These are phyloP conservation scores for Globisporangium recalcitrans DNA, from an alignment of 352 stramenopile species.

Conservation along the genomic window DNA sequence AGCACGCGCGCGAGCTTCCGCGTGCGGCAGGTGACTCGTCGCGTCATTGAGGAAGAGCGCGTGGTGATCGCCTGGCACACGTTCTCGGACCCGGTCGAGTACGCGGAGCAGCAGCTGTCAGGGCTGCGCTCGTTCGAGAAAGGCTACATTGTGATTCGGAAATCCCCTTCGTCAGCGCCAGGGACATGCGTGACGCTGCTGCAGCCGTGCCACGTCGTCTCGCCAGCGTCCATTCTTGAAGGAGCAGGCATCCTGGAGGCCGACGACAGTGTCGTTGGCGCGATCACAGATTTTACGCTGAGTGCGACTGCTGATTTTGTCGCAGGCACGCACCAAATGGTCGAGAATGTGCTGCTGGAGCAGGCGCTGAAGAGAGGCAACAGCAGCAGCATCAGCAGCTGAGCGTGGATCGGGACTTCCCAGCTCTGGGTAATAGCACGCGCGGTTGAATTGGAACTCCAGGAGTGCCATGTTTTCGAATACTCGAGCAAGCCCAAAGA, in stretches of 20 bases:
- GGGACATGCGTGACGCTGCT: slow-evolving; percentile 9
- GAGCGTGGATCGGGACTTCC: background rate
- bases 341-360: slow-evolving; percentile 23
- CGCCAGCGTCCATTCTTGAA: slow-evolving; percentile 4
- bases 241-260: background rate
- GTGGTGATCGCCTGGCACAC: slow-evolving; percentile 43
- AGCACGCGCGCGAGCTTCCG: slow-evolving; percentile 32
- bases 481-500: background rate
- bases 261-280: slow-evolving; percentile 9
- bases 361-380: background rate
- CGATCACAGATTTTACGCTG: slow-evolving; percentile 23
- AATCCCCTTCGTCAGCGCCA: background rate
- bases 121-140: slow-evolving; percentile 34
- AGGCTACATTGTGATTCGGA: slow-evolving; percentile 36
- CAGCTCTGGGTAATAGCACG: background rate
- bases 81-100: slow-evolving; percentile 37
- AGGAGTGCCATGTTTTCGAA: background rate
- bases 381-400: background rate
- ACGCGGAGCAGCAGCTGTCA: slow-evolving; percentile 32
- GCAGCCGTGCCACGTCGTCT: slow-evolving; percentile 21
- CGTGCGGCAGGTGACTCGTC: slow-evolving; percentile 27
- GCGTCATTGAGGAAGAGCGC: slow-evolving; percentile 23
- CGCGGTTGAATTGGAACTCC: background rate
- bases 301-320: slow-evolving; percentile 16
- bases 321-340: slow-evolving; percentile 17